A percentile compares a stretch with the other conserved stretches of the same genome.
These are phyloP conservation scores for Pterocarpus macrocarpus DNA, from an alignment of 306 rosid genomes.

Conservation along the genomic window DNA sequence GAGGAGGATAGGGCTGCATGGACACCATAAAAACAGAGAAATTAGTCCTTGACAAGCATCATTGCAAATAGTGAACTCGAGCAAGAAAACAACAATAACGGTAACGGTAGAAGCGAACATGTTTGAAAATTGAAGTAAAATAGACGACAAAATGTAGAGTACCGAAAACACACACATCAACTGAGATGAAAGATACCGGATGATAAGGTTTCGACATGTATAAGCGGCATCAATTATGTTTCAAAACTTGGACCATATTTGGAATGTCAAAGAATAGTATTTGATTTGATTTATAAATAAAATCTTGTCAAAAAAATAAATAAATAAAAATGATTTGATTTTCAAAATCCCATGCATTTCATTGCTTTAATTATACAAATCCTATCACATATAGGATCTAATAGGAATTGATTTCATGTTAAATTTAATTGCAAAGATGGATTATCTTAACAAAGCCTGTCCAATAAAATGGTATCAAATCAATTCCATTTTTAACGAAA, in stretches of 20 bases:
- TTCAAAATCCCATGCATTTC: too few relatives aligned
- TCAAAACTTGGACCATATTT: not conserved
- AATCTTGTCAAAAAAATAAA: too few relatives aligned
- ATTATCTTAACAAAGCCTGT: too few relatives aligned
- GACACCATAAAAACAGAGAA: not conserved
- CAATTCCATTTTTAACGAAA: too few relatives aligned
- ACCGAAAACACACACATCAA: not conserved
- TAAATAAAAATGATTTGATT: too few relatives aligned
- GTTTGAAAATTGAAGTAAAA: not conserved
- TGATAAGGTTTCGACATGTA: not conserved
- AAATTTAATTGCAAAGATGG: too few relatives aligned
- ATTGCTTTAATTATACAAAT: too few relatives aligned
- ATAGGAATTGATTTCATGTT: too few relatives aligned
- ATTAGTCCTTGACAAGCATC: slow-evolving; percentile 24
- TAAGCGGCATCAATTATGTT: slow-evolving; percentile 6
- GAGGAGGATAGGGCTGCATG: slow-evolving; percentile 86
- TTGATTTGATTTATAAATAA: too few relatives aligned
- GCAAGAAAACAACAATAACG: not conserved
- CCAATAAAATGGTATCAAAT: too few relatives aligned
- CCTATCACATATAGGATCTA: too few relatives aligned
- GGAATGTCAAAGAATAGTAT: too few relatives aligned
- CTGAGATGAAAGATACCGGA: not conserved
- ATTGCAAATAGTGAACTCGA: slow-evolving; percentile 12
- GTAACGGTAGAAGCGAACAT: not conserved
- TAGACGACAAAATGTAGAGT: not conserved